Base-by-base conservation (phyloP, 2,329 filamentous ascomycete genomes). In the Calonectria pteridis region DNA sequence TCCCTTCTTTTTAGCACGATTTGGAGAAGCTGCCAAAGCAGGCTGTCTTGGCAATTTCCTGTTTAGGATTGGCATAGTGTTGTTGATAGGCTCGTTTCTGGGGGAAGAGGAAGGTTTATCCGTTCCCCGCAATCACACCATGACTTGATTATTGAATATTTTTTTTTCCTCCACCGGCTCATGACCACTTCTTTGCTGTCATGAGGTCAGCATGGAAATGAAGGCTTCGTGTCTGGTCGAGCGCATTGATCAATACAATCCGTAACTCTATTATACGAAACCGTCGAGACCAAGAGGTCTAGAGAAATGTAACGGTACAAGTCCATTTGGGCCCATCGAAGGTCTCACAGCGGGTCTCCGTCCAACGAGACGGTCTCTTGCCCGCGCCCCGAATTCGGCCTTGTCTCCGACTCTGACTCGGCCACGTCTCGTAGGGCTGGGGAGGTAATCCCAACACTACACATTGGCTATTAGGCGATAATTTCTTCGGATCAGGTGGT, bases 361-460 rank as follows among this genome's bases (percentile, higher is more conserved):
- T 64, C 37, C 58, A 67, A 68, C 65, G 28, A 49, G 23, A 40
- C 65, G 59, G 71, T 58, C 49, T 68, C 71, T 49, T 64, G 70
- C 53, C 70, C 70, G 70, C 58, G 70, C 65, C 9, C 29, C 46
- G 28, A 40, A 53, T 40, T 66, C 71, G 71, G 71, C 66, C 46
- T 73, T 58, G 50, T 73, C 71, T 66, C 71, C 71, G 71, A 73
- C 23, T n/a, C 33, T 63, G 65, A 23, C 53, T 67, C 46, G 40
- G 26, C 26, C 46, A 65, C 49, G 46, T 46, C 49, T 62, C 40
- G 58, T 33, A 31, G 50, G 31, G 51, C 35, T 59, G 51, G 53
- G 14, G n/a, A 49, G 37, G 26, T 31, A 69, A 40, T 69, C 11
- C 67, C 58, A 35, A 53, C 43, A 29, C 20, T 33, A 6, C 14